These are phyloP conservation scores for Acacia concinna DNA, from an alignment of 331 rosid species.

Conservation along the genomic window DNA sequence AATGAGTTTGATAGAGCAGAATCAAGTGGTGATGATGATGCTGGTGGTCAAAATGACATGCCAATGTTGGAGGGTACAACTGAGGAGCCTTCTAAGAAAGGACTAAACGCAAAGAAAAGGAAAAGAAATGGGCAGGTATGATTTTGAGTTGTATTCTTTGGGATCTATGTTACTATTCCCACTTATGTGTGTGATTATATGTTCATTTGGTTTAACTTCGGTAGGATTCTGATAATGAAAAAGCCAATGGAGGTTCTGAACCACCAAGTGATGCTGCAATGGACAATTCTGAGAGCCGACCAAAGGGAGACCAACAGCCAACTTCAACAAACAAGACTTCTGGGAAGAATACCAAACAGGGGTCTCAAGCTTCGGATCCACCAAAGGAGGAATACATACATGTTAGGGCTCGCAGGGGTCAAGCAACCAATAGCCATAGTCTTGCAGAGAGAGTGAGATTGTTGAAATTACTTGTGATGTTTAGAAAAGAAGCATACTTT, in stretches of 20 bases:
- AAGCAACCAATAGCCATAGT: constrained; percentile 97
- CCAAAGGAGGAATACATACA: constrained; percentile 90
- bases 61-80: constrained; percentile 56
- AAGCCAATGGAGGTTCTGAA: constrained; percentile 48
- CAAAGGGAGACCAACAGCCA: constrained; percentile 59
- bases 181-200: constrained; percentile 1
- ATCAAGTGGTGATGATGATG: constrained; percentile 55
- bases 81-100: constrained; percentile 55
- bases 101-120: constrained; percentile 72
- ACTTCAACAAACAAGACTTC: constrained; percentile 48
- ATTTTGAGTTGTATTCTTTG: constrained; percentile 27
- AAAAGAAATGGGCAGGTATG: constrained; percentile 75
- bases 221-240: constrained; percentile 67
- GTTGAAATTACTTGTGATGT: not conserved
- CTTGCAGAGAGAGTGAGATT: constrained; percentile 92
- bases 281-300: constrained; percentile 56
- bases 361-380: constrained; percentile 72
- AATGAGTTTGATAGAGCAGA: constrained; percentile 76
- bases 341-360: constrained; percentile 69
- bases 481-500: not conserved
- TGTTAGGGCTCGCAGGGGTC: constrained; percentile 94
- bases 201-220: constrained; percentile 28
- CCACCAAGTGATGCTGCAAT: constrained; percentile 43
- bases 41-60: constrained; percentile 55
- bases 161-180: not conserved